These are phyloP conservation scores for Aspergillus baeticus DNA, from an alignment of 495 filamentous ascomycete genomes.

Conservation along the genomic window DNA sequence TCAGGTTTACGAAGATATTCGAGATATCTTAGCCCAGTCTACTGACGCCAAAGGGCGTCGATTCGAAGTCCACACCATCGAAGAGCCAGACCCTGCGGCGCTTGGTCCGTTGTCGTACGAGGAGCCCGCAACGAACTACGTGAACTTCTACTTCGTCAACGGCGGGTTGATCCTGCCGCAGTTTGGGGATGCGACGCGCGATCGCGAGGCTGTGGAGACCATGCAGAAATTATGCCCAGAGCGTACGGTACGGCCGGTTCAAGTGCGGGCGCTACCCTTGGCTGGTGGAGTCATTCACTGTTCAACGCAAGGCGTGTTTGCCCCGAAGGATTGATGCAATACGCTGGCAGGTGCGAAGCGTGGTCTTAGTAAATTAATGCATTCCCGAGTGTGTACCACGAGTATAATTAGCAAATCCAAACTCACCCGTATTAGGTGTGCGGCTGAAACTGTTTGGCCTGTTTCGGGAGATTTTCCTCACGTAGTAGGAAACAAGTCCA, in stretches of 20 bases:
- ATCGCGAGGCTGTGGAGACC: slow-evolving; percentile 26
- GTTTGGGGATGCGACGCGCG: slow-evolving; percentile 30
- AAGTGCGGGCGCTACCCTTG: no score
- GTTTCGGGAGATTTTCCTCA: no score
- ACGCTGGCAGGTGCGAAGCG: no score
- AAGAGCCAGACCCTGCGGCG: slow-evolving; percentile 30
- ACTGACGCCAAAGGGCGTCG: slow-evolving; percentile 28
- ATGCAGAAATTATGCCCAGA: slow-evolving; percentile 23
- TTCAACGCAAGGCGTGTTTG: no score
- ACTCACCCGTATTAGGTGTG: no score
- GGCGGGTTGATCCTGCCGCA: slow-evolving; percentile 32
- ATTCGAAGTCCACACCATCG: slow-evolving; percentile 2
- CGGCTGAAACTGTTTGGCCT: no score
- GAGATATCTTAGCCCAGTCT: slow-evolving; percentile 17
- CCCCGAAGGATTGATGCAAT: no score
- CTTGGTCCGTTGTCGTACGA: slow-evolving; percentile 23
- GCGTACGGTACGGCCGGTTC: no score
- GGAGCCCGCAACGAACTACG: slow-evolving; percentile 31
- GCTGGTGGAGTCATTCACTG: background rate
- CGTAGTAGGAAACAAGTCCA: no score
- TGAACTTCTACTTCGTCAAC: slow-evolving; percentile 39
- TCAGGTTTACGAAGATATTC: slow-evolving; percentile 32
- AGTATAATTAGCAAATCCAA: no score
- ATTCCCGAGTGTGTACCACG: no score
- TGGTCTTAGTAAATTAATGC: no score